phyloP scores from a whole-genome alignment of 2,329 filamentous ascomycete species.

The Sclerotinia trifoliorum region DNA sequence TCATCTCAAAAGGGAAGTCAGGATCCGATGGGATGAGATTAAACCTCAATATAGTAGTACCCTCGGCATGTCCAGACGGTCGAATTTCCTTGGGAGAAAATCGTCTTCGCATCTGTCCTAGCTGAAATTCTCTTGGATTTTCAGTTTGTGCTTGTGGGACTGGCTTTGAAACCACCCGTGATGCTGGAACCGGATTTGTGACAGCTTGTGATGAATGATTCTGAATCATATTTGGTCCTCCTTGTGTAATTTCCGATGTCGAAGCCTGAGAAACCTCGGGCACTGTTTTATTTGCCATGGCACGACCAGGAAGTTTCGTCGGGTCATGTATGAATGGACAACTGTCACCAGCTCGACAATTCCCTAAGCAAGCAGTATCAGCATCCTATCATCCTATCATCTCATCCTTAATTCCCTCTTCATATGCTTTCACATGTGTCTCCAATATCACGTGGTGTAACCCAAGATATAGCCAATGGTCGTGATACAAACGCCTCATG shows the following conservation, averaged over 20 bases:
- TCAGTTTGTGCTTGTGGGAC: constrained; percentile 61
- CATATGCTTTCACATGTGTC: constrained; percentile 23
- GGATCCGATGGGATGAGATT: constrained; percentile 72
- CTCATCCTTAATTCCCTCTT: constrained; percentile 26
- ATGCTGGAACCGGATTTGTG: constrained; percentile 38
- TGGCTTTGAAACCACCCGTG: constrained; percentile 62
- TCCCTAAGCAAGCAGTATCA: constrained; percentile 42
- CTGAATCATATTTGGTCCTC: constrained; percentile 28
- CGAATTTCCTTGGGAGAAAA: constrained; percentile 53
- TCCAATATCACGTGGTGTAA: constrained; percentile 36
- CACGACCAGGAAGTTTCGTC: constrained; percentile 30
- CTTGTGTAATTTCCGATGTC: constrained; percentile 22
- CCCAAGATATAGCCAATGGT: constrained; percentile 19
- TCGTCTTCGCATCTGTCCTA: constrained; percentile 68
- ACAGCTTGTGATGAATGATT: constrained; percentile 39
- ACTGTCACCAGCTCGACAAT: constrained; percentile 50
- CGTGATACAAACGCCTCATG: constrained; percentile 26
- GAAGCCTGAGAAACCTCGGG: constrained; percentile 23
- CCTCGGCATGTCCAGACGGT: constrained; percentile 26
- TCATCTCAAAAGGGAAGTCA: constrained; percentile 78
- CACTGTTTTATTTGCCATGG: constrained; percentile 25
- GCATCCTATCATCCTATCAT: constrained; percentile 29
- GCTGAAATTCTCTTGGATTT: constrained; percentile 71
- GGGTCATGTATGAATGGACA: constrained; percentile 52
- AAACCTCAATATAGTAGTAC: constrained; percentile 57